Evolutionary conservation across 108 stramenopile genomes (phyloP), one percentile per base, ranked within the genome.

Genomic region (Mediolabrus comicus): DNA sequence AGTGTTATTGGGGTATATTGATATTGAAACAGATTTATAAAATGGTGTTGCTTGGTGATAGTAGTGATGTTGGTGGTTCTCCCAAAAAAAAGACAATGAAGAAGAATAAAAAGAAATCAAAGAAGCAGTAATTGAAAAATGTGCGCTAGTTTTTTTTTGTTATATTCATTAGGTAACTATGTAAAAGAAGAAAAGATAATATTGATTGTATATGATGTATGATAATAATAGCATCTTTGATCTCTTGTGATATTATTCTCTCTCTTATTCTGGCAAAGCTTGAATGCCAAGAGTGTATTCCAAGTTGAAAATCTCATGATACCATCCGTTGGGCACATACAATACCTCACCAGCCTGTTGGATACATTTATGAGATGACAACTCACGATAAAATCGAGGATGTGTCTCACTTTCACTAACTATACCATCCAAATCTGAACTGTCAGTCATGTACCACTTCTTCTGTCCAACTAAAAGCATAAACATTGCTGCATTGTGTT

Each of bases 1-100:
- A 86, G 71, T 13, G 71, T 6, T 83, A 82, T 61, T 88, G 87
- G 87, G 87, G 69, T 38, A 11, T 51, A 7, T 65, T 86, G 53
- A 67, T 88, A 53, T 49, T 72, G 10, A 77, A 54, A 28, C 85
- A 86, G 34, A 57, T 85, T 28, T 22, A 49, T 22, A 61, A 56
- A 30, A 83, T 83, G 57, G 74, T 69, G 26, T 33, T 84, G n/a
- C 36, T 30, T 17, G 73, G 34, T 19, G 16, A 17, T 17, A 17
- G 39, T 17, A n/a, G 16, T 49, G 33, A 33, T 33, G 33, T 33
- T 33, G 33, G 33, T 33, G 33, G 33, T 6, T n/a, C n/a, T n/a
- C n/a, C n/a, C n/a, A 33, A 33, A 7, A 33, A 33, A 7, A 33
- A 33, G 33, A 33, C 33, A 7, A 49, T 22, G 22, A 24, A 49